Conservation (phyloP, 2,329 filamentous ascomycete genomes). For the Apiospora koreana region DNA sequence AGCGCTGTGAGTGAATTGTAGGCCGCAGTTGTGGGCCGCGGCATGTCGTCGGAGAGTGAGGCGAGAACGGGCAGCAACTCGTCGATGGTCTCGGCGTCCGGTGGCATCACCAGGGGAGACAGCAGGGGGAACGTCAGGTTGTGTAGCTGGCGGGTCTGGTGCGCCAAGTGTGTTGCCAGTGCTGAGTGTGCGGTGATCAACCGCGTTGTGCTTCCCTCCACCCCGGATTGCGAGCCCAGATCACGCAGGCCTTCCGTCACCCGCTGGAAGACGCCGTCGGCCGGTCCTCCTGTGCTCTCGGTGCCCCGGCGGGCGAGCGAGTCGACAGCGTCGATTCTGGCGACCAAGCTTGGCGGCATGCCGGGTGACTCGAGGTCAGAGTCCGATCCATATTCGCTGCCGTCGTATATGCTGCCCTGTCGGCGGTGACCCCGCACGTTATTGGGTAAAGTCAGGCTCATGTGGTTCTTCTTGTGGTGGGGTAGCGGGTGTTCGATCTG, state of each 20-base stretch:
- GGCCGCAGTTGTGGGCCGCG: conserved; percentile 61
- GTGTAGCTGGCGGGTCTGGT: conserved; percentile 76
- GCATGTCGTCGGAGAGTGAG: conserved; percentile 66
- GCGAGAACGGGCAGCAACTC: conserved; percentile 68
- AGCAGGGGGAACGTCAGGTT: conserved; percentile 71
- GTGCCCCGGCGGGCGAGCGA: conserved; percentile 66
- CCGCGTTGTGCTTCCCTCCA: conserved; percentile 72
- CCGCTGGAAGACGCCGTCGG: conserved; percentile 67
- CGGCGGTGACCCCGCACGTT: conserved; percentile 51
- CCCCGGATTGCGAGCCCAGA: conserved; percentile 70
- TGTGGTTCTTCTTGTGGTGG: conserved; percentile 34
- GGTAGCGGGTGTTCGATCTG: conserved; percentile 24
- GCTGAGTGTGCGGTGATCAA: conserved; percentile 76
- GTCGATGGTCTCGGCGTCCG: conserved; percentile 66
- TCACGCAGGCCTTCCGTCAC: conserved; percentile 71
- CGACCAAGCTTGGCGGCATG: conserved; percentile 66
- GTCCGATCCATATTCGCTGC: conserved; percentile 73
- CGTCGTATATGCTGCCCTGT: conserved; percentile 64
- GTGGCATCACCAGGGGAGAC: conserved; percentile 65
- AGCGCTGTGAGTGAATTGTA: conserved; percentile 68
- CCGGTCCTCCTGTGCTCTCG: conserved; percentile 64
- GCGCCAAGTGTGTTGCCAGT: conserved; percentile 70
- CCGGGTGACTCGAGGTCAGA: conserved; percentile 70
- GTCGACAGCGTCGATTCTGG: conserved; percentile 73
- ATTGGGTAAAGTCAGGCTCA: conserved; percentile 47